Conservation (phyloP, 2,329 filamentous ascomycete genomes). For the Lachnellula cervina region DNA sequence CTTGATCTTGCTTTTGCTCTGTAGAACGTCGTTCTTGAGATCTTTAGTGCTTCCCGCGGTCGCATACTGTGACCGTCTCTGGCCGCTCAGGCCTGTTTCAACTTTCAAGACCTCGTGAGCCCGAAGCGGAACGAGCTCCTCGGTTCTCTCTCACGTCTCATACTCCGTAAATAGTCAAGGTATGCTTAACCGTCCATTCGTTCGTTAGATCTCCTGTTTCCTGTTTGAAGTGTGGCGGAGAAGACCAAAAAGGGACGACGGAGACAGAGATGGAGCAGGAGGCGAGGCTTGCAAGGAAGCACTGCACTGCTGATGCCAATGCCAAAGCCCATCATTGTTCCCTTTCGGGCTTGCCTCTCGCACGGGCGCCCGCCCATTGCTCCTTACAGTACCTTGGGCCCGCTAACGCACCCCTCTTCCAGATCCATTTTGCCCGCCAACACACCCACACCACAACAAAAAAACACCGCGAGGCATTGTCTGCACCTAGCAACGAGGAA, state of each 20-base stretch:
- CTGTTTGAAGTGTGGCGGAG: background rate
- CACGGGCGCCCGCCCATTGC: background rate
- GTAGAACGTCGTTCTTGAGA: background rate
- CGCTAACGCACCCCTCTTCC: constrained; percentile 2
- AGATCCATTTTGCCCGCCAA: background rate
- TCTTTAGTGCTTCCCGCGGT: background rate
- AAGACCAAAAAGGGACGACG: background rate
- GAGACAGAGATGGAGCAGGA: background rate
- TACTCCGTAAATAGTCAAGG: background rate
- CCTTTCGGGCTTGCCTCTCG: background rate
- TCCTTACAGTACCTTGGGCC: background rate
- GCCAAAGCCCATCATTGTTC: background rate
- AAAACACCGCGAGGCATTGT: background rate
- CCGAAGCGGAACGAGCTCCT: background rate
- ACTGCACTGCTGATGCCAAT: too few species aligned
- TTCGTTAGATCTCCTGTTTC: background rate
- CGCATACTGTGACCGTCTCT: background rate
- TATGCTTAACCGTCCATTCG: too few species aligned
- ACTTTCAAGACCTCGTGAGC: background rate
- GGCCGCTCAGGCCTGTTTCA: background rate
- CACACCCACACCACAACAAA: background rate
- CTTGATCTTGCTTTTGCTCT: background rate
- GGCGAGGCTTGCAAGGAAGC: background rate
- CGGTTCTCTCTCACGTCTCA: background rate
- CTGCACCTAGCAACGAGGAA: background rate